Evolutionary conservation across 106 monocot species (phyloP).

Genomic region (Platanthera guangdongensis): DNA sequence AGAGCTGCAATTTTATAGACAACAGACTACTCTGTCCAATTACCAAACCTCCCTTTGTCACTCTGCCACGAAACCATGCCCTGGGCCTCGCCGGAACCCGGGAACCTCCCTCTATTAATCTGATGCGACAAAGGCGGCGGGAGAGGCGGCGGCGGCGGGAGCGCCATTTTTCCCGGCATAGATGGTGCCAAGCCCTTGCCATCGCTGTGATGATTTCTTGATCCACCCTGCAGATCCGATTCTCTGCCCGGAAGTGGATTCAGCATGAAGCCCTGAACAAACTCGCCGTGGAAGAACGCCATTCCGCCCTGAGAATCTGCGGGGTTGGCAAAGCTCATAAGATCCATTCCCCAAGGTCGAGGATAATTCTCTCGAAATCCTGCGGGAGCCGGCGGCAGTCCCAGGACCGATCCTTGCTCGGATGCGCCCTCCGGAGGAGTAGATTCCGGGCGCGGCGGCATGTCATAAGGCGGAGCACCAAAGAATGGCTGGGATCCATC

Average conservation of each 20-base stretch:
- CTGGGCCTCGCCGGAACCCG: neutral
- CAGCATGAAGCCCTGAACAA: constrained; percentile 17
- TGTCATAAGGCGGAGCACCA: constrained; percentile 25
- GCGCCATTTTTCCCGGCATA: constrained; percentile 12
- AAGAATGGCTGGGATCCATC: constrained; percentile 53
- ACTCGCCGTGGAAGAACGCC: constrained; percentile 37
- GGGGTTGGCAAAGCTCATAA: constrained; percentile 23
- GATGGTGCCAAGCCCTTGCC: constrained; percentile 11
- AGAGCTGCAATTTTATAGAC: neutral
- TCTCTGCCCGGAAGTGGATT: constrained; percentile 27
- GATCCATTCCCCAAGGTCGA: constrained; percentile 45
- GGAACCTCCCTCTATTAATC: constrained; percentile 4
- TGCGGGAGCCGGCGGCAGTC: constrained; percentile 34
- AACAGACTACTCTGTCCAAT: constrained; percentile 4
- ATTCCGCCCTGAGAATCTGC: constrained; percentile 32
- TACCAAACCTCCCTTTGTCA: constrained; percentile 7
- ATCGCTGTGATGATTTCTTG: constrained; percentile 23
- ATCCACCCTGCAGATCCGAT: constrained; percentile 21
- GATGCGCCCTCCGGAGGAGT: constrained; percentile 20
- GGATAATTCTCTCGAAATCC: constrained; percentile 28
- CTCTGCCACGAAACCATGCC: constrained; percentile 8
- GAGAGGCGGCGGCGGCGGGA: constrained; percentile 31
- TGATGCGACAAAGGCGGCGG: constrained; percentile 14
- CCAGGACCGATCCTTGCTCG: constrained; percentile 49
- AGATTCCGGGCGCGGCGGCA: constrained; percentile 18